Percentiles rank a stretch among this genome's conserved stretches.
These are phyloP conservation scores for Rhodamnia rubescens DNA, from an alignment of 345 rosid genomes.

Conservation along the genomic window DNA sequence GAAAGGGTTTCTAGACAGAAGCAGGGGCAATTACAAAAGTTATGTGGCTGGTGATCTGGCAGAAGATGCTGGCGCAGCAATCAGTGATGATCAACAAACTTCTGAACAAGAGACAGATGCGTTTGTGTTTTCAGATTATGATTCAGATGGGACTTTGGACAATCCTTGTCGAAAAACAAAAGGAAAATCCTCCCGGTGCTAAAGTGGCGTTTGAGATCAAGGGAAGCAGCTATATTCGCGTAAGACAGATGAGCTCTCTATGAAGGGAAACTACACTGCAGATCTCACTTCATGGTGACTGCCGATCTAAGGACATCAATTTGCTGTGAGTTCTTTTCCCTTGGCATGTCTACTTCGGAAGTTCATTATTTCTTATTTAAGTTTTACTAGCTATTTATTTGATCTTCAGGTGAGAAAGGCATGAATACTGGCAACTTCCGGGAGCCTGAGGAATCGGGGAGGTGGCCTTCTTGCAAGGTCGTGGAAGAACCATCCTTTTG, in stretches of 20 bases:
- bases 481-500: background rate
- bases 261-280: background rate
- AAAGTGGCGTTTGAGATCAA: background rate
- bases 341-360: background rate
- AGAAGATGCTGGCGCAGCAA: constrained; percentile 4
- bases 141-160: constrained; percentile 9
- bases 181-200: background rate
- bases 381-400: background rate
- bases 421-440: background rate
- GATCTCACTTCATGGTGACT: background rate
- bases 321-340: background rate
- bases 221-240: background rate
- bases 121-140: constrained; percentile 17
- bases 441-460: background rate
- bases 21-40: constrained; percentile 44
- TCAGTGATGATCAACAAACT: background rate
- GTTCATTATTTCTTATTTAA: background rate
- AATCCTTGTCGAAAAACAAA: background rate
- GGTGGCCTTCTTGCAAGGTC: background rate
- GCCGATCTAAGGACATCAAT: background rate
- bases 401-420: background rate
- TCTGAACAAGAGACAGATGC: constrained; percentile 18
- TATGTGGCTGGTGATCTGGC: background rate
- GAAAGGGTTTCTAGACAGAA: constrained; percentile 52
- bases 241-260: background rate